phyloP scores from a whole-genome alignment of 768 basidiomycete genomes.

The Phanerodontia chrysosporium region DNA sequence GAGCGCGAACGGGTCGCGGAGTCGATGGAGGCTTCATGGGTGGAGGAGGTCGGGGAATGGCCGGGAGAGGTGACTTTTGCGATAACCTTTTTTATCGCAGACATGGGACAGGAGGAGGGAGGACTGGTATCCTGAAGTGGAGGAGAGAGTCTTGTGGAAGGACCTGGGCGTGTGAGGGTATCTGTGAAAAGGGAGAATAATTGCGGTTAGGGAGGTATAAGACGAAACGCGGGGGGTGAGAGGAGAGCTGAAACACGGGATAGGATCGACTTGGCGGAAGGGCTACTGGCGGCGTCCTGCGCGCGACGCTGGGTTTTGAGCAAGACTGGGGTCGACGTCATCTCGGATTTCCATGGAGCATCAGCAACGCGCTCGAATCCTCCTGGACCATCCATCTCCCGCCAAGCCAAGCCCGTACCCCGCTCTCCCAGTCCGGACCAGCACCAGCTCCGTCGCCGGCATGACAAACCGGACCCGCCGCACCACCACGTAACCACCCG shows the following conservation, averaged over 20 bases:
- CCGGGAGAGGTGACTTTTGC: conserved; percentile 15
- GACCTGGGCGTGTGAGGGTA: background rate
- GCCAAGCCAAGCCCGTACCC: background rate
- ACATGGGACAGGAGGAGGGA: background rate
- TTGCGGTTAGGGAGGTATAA: background rate
- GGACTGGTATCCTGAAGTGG: background rate
- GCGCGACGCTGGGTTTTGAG: background rate
- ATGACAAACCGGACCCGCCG: no score
- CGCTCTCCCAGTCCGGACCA: no score
- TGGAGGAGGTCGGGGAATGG: conserved; percentile 10
- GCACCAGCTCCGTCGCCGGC: no score
- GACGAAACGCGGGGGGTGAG: background rate
- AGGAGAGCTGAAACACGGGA: background rate
- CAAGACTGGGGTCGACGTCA: background rate
- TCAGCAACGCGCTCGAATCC: background rate
- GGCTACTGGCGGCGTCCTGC: background rate
- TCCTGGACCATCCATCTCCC: background rate
- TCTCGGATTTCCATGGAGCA: background rate
- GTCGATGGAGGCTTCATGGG: conserved; percentile 10
- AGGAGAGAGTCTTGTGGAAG: background rate
- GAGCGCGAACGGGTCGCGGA: conserved; percentile 2
- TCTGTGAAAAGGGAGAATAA: background rate
- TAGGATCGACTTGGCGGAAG: background rate
- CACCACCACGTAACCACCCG: background rate
- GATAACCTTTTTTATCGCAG: conserved; percentile 18